A percentile compares a stretch with the other conserved stretches of the same genome.
Evolutionary conservation across 371 early-diverging fungal species (phyloP).

Genomic region (Mortierella sp.): DNA sequence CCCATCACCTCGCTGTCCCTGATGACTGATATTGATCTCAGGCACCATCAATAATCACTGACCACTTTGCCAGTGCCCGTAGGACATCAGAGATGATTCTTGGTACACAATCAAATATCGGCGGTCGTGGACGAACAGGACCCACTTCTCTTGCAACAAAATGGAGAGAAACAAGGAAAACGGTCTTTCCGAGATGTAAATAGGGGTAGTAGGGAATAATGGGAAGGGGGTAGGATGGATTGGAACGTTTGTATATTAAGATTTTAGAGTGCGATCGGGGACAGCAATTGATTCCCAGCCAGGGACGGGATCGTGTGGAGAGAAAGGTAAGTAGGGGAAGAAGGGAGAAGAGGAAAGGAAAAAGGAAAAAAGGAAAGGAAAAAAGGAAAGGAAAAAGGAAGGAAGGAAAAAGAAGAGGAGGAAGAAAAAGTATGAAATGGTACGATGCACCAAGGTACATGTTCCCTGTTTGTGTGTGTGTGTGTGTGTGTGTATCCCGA

Average conservation of each 20-base stretch:
- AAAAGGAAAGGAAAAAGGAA: background rate
- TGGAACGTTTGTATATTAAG: background rate
- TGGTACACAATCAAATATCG: no score
- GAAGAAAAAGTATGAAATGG: conserved; percentile 6
- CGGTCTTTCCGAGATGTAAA: no score
- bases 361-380: background rate
- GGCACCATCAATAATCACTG: no score
- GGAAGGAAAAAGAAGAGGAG: background rate
- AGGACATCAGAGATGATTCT: no score
- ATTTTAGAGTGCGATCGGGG: conserved; percentile 2
- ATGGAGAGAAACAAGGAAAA: no score
- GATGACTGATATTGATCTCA: no score
- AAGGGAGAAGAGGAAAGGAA: background rate
- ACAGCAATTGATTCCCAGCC: conserved; percentile 10
- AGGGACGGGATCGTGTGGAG: conserved; percentile 6
- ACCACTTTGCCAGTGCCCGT: no score
- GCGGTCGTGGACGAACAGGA: no score
- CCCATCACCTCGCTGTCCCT: no score
- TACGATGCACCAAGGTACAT: background rate
- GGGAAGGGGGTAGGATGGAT: no score
- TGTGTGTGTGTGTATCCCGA: background rate
- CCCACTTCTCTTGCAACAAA: no score
- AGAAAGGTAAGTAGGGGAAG: background rate
- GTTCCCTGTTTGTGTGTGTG: background rate
- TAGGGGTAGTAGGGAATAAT: no score